These are phyloP conservation scores for Epichloe typhina DNA, from an alignment of 2,329 filamentous ascomycete species.

Conservation along the genomic window DNA sequence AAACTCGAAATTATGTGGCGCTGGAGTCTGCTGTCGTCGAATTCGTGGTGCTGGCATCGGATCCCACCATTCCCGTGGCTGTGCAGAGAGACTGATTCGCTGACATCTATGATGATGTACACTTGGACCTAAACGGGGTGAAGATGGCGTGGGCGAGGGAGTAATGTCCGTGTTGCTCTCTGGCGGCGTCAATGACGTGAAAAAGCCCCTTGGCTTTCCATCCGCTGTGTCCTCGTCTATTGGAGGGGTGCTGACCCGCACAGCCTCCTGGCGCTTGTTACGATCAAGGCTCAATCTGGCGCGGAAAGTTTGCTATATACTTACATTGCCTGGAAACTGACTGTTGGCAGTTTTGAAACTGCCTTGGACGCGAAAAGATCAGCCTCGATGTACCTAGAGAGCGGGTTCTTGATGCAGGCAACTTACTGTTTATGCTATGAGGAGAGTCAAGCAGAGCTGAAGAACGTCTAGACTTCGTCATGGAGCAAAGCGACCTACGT, in stretches of 20 bases:
- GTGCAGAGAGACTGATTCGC: conserved; percentile 12
- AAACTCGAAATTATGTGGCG: conserved; percentile 27
- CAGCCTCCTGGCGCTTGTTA: conserved; percentile 28
- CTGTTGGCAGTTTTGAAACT: conserved; percentile 7
- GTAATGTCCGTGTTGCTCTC: neutral
- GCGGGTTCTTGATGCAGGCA: neutral
- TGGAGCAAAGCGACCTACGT: conserved; percentile 20
- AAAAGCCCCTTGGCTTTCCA: conserved; percentile 27
- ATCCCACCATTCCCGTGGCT: conserved; percentile 25
- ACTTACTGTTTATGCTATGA: conserved; percentile 3
- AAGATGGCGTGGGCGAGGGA: conserved; percentile 1
- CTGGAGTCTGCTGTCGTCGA: conserved; percentile 8
- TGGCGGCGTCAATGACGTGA: conserved; percentile 26
- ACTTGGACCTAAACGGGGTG: conserved; percentile 7
- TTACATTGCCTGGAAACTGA: conserved; percentile 23
- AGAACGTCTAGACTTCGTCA: conserved; percentile 17
- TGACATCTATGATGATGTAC: conserved; percentile 10
- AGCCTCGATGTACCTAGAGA: neutral
- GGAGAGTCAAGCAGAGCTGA: neutral
- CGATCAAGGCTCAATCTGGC: neutral
- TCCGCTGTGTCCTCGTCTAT: conserved; percentile 25
- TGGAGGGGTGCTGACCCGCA: conserved; percentile 35
- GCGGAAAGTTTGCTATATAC: conserved; percentile 3
- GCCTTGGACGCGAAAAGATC: conserved; percentile 3
- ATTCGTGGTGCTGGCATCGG: conserved; percentile 12